phyloP scores from a whole-genome alignment of 2,329 filamentous ascomycete species.

The Sporothrix mexicana region DNA sequence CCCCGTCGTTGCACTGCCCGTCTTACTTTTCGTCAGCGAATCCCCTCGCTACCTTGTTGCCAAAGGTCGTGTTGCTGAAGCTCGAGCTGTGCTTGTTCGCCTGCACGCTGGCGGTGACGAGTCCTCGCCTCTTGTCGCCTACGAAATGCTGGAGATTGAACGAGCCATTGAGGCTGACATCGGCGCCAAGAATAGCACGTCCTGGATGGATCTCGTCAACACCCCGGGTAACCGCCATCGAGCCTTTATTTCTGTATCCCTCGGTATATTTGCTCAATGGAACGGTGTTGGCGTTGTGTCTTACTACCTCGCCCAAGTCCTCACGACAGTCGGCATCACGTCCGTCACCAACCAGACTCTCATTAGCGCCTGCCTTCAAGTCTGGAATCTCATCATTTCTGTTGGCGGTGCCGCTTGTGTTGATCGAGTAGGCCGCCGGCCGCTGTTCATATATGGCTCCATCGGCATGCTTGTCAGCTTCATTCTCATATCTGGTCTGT shows the following conservation, averaged over 20 bases:
- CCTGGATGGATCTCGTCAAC: neutral
- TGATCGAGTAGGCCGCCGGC: neutral
- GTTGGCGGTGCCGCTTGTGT: neutral
- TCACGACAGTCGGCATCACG: neutral
- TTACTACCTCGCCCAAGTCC: neutral
- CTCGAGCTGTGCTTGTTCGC: neutral
- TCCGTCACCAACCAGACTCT: neutral
- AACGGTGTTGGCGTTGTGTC: neutral
- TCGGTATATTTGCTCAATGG: neutral
- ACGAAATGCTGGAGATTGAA: neutral
- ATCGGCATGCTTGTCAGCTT: neutral
- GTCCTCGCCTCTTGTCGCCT: neutral
- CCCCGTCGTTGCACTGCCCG: neutral
- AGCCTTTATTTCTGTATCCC: neutral
- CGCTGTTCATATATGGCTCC: neutral
- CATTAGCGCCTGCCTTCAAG: neutral
- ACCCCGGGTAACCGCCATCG: neutral
- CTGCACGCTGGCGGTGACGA: neutral
- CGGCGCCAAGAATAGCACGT: neutral
- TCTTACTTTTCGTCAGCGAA: neutral
- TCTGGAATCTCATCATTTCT: neutral
- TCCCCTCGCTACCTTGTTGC: slow-evolving; percentile 1
- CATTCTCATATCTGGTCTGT: neutral
- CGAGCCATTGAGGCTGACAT: neutral
- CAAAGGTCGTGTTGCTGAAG: neutral